Evolutionary conservation across 305 asterid genomes (phyloP).

Genomic region (Solanum chacoense): DNA sequence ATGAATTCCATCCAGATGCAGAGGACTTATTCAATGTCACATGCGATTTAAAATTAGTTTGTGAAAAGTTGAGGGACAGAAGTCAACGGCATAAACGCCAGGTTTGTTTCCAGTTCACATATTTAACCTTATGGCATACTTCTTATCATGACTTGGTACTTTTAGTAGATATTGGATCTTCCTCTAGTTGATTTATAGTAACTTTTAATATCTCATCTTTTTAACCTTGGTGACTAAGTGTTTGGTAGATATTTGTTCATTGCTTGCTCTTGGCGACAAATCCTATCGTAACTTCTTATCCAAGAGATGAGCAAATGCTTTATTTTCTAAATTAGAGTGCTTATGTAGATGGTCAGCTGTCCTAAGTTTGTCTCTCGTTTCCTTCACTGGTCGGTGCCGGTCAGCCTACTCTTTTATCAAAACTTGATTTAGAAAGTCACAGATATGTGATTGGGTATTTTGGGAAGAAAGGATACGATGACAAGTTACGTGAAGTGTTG

Average conservation of each 20-base stretch:
- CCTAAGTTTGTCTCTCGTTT: not conserved
- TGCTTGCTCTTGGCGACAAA: not conserved
- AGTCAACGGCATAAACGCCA: slow-evolving; percentile 83
- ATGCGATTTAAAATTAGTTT: slow-evolving; percentile 82
- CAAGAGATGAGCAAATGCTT: not conserved
- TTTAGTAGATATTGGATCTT: not conserved
- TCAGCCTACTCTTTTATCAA: not conserved
- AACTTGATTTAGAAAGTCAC: not conserved
- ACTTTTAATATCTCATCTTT: not conserved
- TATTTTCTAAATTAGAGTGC: not conserved
- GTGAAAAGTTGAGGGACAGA: slow-evolving; percentile 77
- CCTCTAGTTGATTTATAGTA: not conserved
- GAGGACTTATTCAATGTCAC: slow-evolving; percentile 95
- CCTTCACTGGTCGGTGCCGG: not conserved
- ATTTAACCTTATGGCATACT: not conserved
- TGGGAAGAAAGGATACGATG: not conserved
- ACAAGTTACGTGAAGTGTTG: not conserved
- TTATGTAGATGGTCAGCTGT: not conserved
- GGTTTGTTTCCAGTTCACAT: slow-evolving; percentile 30
- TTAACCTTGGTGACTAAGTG: not conserved
- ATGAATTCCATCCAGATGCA: slow-evolving; percentile 96
- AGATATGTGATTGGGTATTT: not conserved
- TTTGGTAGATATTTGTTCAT: not conserved
- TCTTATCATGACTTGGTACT: not conserved
- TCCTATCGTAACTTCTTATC: not conserved